These are phyloP conservation scores for Pelagomonas calceolata DNA, from an alignment of 108 stramenopile species.

Conservation along the genomic window DNA sequence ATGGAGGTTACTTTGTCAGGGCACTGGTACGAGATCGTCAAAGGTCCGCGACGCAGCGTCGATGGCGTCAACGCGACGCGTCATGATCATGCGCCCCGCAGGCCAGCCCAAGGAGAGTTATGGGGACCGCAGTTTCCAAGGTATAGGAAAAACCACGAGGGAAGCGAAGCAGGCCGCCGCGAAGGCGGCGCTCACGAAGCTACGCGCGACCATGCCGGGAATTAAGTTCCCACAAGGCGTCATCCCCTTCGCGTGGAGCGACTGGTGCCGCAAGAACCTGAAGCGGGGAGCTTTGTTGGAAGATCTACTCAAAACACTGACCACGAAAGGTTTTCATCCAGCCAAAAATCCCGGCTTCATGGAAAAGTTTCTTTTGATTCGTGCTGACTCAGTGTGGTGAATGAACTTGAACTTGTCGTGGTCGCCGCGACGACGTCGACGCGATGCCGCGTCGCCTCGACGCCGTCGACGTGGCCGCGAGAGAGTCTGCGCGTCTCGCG, in stretches of 20 bases:
- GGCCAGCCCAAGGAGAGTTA: constrained; percentile 2
- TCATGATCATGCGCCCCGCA: no score
- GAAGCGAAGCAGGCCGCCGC: constrained; percentile 40
- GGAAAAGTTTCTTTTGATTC: constrained; percentile 18
- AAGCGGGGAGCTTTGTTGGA: constrained; percentile 32
- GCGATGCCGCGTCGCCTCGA: no score
- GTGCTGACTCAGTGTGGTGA: no score
- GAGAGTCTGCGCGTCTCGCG: no score
- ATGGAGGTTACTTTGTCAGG: constrained; percentile 23
- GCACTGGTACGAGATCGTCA: constrained; percentile 10
- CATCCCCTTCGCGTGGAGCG: constrained; percentile 24
- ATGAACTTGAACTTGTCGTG: no score
- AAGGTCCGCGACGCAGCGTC: no score
- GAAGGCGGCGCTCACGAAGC: constrained; percentile 23
- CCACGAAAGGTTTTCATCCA: constrained; percentile 36
- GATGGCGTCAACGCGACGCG: no score
- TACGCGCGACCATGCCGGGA: constrained; percentile 39
- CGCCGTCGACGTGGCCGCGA: no score
- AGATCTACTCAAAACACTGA: constrained; percentile 26
- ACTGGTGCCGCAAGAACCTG: constrained; percentile 36
- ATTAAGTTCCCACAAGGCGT: constrained; percentile 23
- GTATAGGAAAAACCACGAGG: constrained; percentile 41
- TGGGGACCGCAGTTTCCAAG: constrained; percentile 34
- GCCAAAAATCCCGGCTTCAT: constrained; percentile 29
- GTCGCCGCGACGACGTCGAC: no score